A percentile compares a stretch with the other conserved stretches of the same genome.
phyloP scores from a whole-genome alignment of 257 asterid species.

The Solanum pinnatisectum region DNA sequence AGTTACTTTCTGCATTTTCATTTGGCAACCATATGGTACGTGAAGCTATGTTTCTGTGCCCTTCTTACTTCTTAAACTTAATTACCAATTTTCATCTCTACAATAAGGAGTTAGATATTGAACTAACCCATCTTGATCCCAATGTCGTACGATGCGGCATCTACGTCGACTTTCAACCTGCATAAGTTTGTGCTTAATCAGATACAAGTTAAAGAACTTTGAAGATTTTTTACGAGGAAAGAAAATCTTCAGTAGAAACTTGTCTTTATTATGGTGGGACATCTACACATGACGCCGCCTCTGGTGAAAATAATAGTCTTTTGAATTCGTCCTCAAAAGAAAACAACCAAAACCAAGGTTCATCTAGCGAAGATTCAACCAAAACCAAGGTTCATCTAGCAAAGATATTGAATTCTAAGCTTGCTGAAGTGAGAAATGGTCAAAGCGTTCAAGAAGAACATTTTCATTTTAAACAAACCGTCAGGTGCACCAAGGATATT shows the following conservation, averaged over 20 bases:
- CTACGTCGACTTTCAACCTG: slow-evolving; percentile 96
- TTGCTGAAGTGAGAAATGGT: neutral
- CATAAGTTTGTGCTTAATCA: slow-evolving; percentile 11
- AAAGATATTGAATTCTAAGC: neutral
- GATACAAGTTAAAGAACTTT: neutral
- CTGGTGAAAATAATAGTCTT: neutral
- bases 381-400: neutral
- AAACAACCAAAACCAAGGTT: neutral
- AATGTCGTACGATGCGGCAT: slow-evolving; percentile 61
- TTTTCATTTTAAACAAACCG: neutral
- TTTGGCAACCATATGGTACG: neutral
- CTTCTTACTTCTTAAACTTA: neutral
- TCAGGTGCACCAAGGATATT: neutral
- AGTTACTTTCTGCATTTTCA: neutral
- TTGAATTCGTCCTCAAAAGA: neutral
- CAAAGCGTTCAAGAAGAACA: neutral
- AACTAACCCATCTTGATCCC: slow-evolving; percentile 97
- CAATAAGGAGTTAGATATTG: neutral
- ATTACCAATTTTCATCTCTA: neutral
- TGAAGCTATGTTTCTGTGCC: neutral
- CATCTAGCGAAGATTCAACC: neutral
- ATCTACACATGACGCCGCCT: neutral
- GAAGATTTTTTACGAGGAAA: neutral
- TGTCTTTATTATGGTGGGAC: neutral
- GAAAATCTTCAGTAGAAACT: neutral